phyloP scores from a whole-genome alignment of 768 basidiomycete species.

The Mycena belliarum region DNA sequence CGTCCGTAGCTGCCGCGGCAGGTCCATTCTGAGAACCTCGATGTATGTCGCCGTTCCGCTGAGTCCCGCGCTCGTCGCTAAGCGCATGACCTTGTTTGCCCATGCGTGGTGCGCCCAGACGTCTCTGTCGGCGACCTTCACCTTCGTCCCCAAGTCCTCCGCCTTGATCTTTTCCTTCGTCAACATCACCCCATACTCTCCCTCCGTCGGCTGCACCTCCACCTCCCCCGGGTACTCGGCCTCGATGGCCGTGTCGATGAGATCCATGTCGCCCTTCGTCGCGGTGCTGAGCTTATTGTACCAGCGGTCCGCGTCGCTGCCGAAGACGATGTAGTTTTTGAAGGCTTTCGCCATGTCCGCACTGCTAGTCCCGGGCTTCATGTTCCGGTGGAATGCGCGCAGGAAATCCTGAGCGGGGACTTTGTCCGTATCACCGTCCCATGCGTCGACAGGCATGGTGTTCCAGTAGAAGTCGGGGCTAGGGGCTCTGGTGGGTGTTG shows the following conservation, averaged over 20 bases:
- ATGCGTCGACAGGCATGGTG: neutral
- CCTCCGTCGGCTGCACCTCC: neutral
- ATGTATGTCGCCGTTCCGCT: neutral
- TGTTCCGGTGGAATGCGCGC: neutral
- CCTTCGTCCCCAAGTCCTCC: conserved; percentile 1
- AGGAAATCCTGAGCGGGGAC: neutral
- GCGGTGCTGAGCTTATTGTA: neutral
- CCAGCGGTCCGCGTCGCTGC: conserved; percentile 3
- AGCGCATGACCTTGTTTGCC: neutral
- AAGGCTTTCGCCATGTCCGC: neutral
- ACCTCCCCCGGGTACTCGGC: neutral
- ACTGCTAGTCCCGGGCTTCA: neutral
- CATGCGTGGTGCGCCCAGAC: conserved; percentile 3
- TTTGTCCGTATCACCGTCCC: conserved; percentile 3
- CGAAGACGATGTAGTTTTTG: neutral
- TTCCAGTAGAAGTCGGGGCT: neutral
- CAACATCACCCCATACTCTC: neutral
- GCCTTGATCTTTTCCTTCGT: neutral
- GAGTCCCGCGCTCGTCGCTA: neutral
- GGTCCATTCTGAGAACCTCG: neutral
- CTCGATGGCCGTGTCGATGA: neutral
- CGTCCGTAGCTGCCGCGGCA: neutral
- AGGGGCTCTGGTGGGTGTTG: neutral
- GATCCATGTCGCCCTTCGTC: neutral
- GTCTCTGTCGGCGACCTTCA: neutral